phyloP scores from a whole-genome alignment of 2,329 filamentous ascomycete species.

The Parastagonospora nodorum region DNA sequence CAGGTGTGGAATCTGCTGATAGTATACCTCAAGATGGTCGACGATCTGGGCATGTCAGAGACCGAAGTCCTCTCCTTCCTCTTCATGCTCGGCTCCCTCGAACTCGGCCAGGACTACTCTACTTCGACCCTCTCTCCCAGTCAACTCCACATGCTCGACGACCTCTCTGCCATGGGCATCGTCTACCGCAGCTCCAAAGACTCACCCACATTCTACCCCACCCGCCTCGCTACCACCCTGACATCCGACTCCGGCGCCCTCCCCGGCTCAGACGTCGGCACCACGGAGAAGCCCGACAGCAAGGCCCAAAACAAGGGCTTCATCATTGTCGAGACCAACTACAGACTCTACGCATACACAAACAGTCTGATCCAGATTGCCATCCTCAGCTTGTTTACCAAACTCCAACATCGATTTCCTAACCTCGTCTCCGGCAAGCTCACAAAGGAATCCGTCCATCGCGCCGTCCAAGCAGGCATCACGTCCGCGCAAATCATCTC shows the following conservation, averaged over 20 bases:
- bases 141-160: conserved; percentile 86
- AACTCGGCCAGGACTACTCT: conserved; percentile 89
- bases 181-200: conserved; percentile 66
- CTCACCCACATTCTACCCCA: conserved; percentile 75
- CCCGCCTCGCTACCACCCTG: conserved; percentile 89
- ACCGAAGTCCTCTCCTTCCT: conserved; percentile 96
- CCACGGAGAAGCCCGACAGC: conserved; percentile 42
- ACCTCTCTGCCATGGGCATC: conserved; percentile 89
- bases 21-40: conserved; percentile 86
- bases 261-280: conserved; percentile 61
- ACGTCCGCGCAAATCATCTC: conserved; percentile 94
- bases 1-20: conserved; percentile 96
- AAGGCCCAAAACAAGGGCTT: conserved; percentile 66
- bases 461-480: conserved; percentile 87
- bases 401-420: conserved; percentile 86
- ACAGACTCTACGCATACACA: conserved; percentile 96
- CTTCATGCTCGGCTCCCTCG: conserved; percentile 91
- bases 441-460: conserved; percentile 84
- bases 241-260: conserved; percentile 77
- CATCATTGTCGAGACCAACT: conserved; percentile 97
- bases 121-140: conserved; percentile 80
- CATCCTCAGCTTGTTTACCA: conserved; percentile 86
- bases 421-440: conserved; percentile 93
- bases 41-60: conserved; percentile 75
- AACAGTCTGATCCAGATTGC: conserved; percentile 92